Base-by-base conservation (phyloP, 2,329 filamentous ascomycete genomes). In the Blastomyces parvus region DNA sequence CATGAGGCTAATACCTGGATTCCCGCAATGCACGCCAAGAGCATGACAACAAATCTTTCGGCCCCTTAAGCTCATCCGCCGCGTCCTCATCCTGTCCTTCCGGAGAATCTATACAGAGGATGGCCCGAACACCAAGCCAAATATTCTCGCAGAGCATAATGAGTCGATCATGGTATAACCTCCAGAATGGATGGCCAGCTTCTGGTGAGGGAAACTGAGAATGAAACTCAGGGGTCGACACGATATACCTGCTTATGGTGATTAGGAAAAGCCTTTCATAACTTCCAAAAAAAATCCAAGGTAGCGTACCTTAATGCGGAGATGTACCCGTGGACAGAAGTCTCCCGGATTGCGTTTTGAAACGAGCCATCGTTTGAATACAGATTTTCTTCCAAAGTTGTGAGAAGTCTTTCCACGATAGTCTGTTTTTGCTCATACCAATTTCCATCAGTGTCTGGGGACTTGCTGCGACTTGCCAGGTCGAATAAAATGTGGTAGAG, bases 11-110 rank as follows among this genome's bases (percentile, higher is more conserved):
- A 65, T 78, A 91, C 88, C 90, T 96, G 30, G 92, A 90, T 76
- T 99, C 94, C 66, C 96, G 93, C n/a, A 97, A 81, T 6, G 91
- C 90, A 69, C 94, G 86, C 83, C 96, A 99, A 66, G 91, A 96
- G 74, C 94, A 99, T 67, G 93, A 97, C 57, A 99, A 77, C 22
- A 96, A 83, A 69, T 95, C 91, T 72, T 97, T 97, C 0, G 91
- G 81, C 0, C 87, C 88, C 4, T 88, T 83, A 19, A 89, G 85
- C n/a, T 90, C 74, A 33, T 93, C 89, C 60, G 92, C 86, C 0
- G 87, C 69, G 72, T 83, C 78, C 0, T 72, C 79, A 73, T 94
- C 87, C 0, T 68, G 66, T 2, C 93, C 93, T 76, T 99, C 94
- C 0, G 95, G 94, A 0, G 94, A 96, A 75, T 97, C 94, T 66